Evolutionary conservation across 305 asterid species (phyloP), one percentile per base, ranked within the genome.

Genomic region (Solanum hybrid): DNA sequence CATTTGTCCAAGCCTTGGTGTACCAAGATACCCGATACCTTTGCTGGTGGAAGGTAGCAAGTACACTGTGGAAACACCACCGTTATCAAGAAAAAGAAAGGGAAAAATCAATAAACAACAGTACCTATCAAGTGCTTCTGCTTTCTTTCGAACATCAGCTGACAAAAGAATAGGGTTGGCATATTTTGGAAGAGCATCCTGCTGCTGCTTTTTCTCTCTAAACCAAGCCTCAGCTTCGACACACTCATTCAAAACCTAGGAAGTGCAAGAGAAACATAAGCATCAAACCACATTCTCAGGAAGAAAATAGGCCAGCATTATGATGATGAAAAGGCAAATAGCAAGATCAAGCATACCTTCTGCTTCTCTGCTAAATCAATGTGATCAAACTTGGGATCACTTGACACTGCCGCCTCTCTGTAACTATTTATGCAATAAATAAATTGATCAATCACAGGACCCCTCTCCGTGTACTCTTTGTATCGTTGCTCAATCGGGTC

Each of bases 101-200:
- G 39, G 46, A 78, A 11, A 11, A 22, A 18, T n/a, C 22, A 81
- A 20, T 29, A 84, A 57, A 12, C 64, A 76, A 31, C 37, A 11
- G 80, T 95, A 98, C 99, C 98, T 93, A 91, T 98, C 98, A 4
- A 97, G 86, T 51, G 98, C 96, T 91, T 97, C 99, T 39, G 94
- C 95, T 91, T 96, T 97, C 92, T 92, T 98, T 91, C 93, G 93
- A 86, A 96, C 92, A 84, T 97, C 98, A 37, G 95, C 97, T n/a
- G 94, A 93, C 92, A 95, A 87, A 14, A 98, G 96, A 89, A 91
- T 94, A 46, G 98, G 99, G 14, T 89, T 89, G 4, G 94, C 97
- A 88, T 94, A 88, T 91, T 95, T 97, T 4, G 97, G 98, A 82
- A 97, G 98, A 12, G 94, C 82, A 91, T 95, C 99, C 93, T 97